Base-by-base conservation (phyloP, 805 yeast species). In the Barnettozyma salicaria region DNA sequence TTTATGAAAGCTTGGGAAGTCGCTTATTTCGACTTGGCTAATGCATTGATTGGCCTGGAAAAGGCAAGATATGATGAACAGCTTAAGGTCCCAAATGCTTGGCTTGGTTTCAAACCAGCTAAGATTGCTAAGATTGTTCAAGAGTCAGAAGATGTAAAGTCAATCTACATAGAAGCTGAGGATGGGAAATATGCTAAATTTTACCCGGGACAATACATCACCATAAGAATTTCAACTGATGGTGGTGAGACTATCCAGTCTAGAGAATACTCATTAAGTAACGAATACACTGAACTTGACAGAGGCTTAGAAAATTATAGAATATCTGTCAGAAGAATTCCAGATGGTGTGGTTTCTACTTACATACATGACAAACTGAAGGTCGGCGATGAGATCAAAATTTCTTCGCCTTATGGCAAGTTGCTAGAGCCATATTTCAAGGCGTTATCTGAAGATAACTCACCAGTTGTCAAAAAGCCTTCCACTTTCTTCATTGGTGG, bases 1-100 rank as follows among this genome's bases (percentile, higher is more conserved):
- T 72, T 81, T 37, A 47, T 78, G 30, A 67, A 61, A 19, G 85
- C 86, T 9, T 81, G 87, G 85, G 62, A 66, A 18, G 68, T 62
- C 28, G 88, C 89, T 5, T 80, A 81, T 54, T 71, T 69, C 25
- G 73, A 70, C 40, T 64, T 80, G 43, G 88, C 88, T 6, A 68
- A 75, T 39, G 55, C 76, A 8, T 63, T 80, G 44, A 80, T 81
- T 44, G 56, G 63, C 27, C 68, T 72, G 16, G 89, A 80, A 57
- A 57, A 57, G 34, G 58, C 58, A 5, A 52, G 66, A 46, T 80
- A 80, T 51, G 44, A 55, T 18, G 45, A 51, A 12, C 60, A 59
- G 29, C 39, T 50, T 14, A 52, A 43, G 34, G 34, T 44, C 10
- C 48, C 56, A 22, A 49, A 56, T n/a, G 69, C 67, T 6, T 80